A percentile compares a stretch with the other conserved stretches of the same genome.
Evolutionary conservation across 805 yeast species (phyloP).

Genomic region (Myxozyma geophila): DNA sequence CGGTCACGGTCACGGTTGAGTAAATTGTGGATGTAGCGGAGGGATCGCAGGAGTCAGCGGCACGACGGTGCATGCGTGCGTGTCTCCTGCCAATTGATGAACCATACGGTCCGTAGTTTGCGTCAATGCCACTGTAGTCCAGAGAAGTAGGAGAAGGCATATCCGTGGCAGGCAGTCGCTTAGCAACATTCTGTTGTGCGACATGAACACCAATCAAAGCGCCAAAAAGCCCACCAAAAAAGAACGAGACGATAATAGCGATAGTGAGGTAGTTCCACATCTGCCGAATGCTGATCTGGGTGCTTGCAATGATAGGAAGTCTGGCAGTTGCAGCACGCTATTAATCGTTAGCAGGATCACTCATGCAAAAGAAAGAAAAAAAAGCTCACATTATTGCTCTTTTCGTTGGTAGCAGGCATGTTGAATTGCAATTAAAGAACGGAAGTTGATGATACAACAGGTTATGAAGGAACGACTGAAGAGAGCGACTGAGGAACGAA

Average conservation of each 20-base stretch:
- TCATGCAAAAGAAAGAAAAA: background rate
- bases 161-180: background rate
- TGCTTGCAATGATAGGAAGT: background rate
- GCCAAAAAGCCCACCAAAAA: constrained; percentile 11
- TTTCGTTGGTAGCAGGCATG: constrained; percentile 3
- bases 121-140: background rate
- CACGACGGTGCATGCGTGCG: constrained; percentile 14
- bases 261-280: constrained; percentile 12
- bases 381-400: background rate
- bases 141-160: background rate
- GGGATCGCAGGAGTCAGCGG: constrained; percentile 11
- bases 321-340: background rate
- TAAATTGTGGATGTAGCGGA: background rate
- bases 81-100: constrained; percentile 1
- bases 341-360: background rate
- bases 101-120: background rate
- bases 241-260: constrained; percentile 6
- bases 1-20: constrained; percentile 5
- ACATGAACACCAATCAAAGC: constrained; percentile 13
- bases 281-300: constrained; percentile 2
- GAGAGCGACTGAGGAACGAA: background rate
- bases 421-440: background rate
- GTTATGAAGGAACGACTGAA: background rate
- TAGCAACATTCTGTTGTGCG: background rate
- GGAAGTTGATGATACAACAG: background rate